Evolutionary conservation across 352 stramenopile genomes (phyloP), one percentile per base, ranked within the genome.

Genomic region (Globisporangium spinosum): DNA sequence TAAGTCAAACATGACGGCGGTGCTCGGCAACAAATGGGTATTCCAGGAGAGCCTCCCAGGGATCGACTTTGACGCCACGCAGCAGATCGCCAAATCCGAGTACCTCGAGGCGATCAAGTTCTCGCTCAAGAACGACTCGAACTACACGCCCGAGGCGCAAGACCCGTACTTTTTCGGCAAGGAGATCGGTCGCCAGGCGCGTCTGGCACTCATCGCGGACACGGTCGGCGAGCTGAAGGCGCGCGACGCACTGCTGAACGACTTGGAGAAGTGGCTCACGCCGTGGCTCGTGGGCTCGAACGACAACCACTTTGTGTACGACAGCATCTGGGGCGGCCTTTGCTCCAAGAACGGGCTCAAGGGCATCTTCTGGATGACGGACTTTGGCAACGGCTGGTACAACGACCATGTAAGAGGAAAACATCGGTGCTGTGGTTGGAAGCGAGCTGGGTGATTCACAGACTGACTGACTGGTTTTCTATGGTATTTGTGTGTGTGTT

Each of bases 321-420:
- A 99, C 70, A 80, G 78, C 43, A 93, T 87, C 59, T 97, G 95
- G 89, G 95, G 96, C 67, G 95, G 94, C 7, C 63, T 99, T 45
- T 96, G 97, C 64, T 97, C 91, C 17, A 78, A 87, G 27, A 85
- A 98, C 55, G 93, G 96, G 2, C 76, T 98, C n/a, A 87, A 90
- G 64, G 89, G 97, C 60, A 74, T 94, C 17, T 93, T 91, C 65
- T 93, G 72, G 61, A 94, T 96, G 78, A 95, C 82, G 38, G 93
- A 98, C 72, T 98, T 98, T 73, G 94, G 94, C 67, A 98, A 98
- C 66, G 93, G 85, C 32, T 94, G 85, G 85, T 95, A 94, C 77
- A 95, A 94, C 71, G 87, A 95, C 59, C 87, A 95, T 56, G 87
- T 95, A 90, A 68, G 84, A 90, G 67, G 84, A 51, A 43, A 43